phyloP scores from a whole-genome alignment of 257 asterid genomes.

The Fraxinus quadrangulata region DNA sequence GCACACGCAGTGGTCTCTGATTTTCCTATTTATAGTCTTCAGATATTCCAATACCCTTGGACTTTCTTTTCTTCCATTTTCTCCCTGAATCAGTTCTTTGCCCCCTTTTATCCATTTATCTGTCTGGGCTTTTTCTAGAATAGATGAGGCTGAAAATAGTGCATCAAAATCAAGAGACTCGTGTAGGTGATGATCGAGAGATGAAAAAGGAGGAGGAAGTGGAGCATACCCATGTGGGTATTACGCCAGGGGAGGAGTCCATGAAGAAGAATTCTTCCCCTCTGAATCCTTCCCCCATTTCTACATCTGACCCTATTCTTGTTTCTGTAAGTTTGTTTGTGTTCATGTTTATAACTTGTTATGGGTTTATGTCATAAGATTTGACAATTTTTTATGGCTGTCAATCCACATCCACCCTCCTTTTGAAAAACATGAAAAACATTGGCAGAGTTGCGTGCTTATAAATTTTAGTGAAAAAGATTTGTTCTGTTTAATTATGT shows the following conservation, averaged over 20 bases:
- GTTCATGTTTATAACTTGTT: neutral
- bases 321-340: slow-evolving; percentile 34
- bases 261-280: slow-evolving; percentile 26
- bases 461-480: neutral
- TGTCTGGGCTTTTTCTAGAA: slow-evolving; percentile 19
- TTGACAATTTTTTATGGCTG: too few relatives aligned
- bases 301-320: slow-evolving; percentile 34
- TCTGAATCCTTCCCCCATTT: slow-evolving; percentile 30
- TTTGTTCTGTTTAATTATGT: neutral
- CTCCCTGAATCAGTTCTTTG: neutral
- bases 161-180: slow-evolving; percentile 63
- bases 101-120: neutral
- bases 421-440: neutral
- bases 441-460: neutral
- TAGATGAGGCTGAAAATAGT: slow-evolving; percentile 72
- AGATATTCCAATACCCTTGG: neutral
- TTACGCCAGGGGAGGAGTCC: slow-evolving; percentile 28
- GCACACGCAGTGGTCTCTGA: slow-evolving; percentile 13
- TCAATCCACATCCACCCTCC: neutral
- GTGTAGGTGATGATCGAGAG: slow-evolving; percentile 30
- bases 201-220: slow-evolving; percentile 36
- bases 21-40: neutral
- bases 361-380: neutral
- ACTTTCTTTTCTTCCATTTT: neutral
- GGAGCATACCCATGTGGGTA: slow-evolving; percentile 30